Percentiles rank a stretch among this genome's conserved stretches.
Conservation (phyloP, 306 rosid genomes). For the Luffa acutangula region DNA sequence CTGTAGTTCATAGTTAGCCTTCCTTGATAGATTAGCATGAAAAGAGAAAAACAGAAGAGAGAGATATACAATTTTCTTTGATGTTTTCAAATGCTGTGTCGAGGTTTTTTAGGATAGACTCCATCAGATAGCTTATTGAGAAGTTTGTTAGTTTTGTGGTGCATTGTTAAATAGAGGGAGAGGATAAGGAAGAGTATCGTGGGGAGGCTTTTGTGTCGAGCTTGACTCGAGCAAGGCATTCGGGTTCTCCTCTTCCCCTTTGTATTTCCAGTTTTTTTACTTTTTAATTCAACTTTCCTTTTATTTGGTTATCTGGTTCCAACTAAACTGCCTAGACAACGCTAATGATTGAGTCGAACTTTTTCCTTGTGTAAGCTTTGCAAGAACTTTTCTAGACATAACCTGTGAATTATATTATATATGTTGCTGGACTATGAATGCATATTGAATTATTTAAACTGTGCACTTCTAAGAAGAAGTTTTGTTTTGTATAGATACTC, state of each 20-base stretch:
- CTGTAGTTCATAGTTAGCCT: background rate
- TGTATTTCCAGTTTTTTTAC: too few species aligned
- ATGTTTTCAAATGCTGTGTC: too few species aligned
- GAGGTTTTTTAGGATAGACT: too few species aligned
- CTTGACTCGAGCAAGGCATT: background rate
- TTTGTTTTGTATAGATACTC: slow-evolving; percentile 32
- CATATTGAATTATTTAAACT: background rate
- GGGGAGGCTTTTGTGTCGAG: background rate
- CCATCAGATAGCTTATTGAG: too few species aligned
- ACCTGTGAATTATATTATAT: background rate
- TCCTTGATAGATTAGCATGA: background rate
- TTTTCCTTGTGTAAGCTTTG: background rate
- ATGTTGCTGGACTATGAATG: background rate
- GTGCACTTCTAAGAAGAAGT: background rate
- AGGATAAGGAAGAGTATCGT: background rate
- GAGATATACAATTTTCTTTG: too few species aligned
- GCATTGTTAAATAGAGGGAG: background rate
- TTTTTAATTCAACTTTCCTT: background rate
- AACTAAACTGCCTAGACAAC: background rate
- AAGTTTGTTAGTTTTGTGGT: background rate
- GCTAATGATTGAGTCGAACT: background rate
- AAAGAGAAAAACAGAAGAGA: too few species aligned
- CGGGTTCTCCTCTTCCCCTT: background rate
- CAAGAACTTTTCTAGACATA: background rate
- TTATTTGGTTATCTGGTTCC: background rate